Evolutionary conservation across 2,329 filamentous ascomycete genomes (phyloP).

Genomic region (Penicillium capsulatum): DNA sequence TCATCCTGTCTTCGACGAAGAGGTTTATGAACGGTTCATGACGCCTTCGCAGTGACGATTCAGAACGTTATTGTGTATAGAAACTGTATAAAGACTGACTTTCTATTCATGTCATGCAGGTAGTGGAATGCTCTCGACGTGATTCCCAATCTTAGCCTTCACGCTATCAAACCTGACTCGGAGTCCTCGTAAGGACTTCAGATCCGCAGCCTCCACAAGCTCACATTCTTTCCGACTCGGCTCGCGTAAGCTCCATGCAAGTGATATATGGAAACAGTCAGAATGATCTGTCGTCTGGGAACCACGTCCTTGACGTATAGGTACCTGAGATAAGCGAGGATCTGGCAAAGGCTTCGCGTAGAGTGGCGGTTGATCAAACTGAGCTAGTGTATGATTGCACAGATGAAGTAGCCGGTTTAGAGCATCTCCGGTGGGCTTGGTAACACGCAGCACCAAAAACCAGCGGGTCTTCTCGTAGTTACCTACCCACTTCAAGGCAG

Average conservation of each 20-base stretch:
- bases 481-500: constrained; percentile 58
- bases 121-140: constrained; percentile 45
- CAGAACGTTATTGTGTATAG: no score
- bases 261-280: constrained; percentile 75
- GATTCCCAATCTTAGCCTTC: constrained; percentile 73
- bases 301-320: neutral
- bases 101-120: constrained; percentile 1
- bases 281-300: constrained; percentile 41
- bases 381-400: constrained; percentile 61
- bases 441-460: constrained; percentile 74
- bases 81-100: no score
- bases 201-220: constrained; percentile 22
- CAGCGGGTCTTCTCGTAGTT: constrained; percentile 67
- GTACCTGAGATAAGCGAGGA: no score
- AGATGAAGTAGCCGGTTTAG: constrained; percentile 60
- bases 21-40: no score
- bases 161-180: constrained; percentile 56
- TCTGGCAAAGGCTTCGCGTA: constrained; percentile 47
- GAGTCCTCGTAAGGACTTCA: constrained; percentile 39
- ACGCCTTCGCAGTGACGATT: no score
- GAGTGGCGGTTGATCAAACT: constrained; percentile 64
- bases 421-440: constrained; percentile 47
- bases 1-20: no score
- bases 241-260: constrained; percentile 71
- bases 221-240: constrained; percentile 46